Evolutionary conservation across 2,329 filamentous ascomycete genomes (phyloP).

Genomic region (Monosporascus sp.): DNA sequence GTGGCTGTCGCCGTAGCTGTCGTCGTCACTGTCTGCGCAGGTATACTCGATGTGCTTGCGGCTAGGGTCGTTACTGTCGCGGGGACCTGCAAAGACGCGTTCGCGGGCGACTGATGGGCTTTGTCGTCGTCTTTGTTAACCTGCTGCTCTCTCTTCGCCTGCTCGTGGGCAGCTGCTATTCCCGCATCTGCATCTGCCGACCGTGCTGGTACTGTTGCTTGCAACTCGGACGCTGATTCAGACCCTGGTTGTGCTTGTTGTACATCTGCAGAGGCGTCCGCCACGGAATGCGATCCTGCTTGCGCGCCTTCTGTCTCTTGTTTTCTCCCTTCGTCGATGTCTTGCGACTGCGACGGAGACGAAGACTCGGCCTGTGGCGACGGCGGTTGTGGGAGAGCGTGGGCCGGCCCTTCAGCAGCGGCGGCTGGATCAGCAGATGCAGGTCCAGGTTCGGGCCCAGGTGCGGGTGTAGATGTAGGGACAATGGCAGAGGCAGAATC

Average conservation of each 20-base stretch:
- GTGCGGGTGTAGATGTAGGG: conserved; percentile 25
- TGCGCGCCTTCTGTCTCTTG: conserved; percentile 19
- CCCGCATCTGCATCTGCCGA: conserved; percentile 18
- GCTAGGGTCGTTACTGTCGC: neutral
- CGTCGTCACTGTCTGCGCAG: neutral
- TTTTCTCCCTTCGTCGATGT: conserved; percentile 18
- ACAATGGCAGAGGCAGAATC: conserved; percentile 15
- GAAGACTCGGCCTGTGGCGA: conserved; percentile 1
- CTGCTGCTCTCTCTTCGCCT: conserved; percentile 21
- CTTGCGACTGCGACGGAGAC: conserved; percentile 20
- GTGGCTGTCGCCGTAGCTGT: neutral
- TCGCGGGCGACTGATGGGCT: conserved; percentile 2
- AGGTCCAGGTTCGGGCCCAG: conserved; percentile 24
- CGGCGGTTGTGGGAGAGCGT: conserved; percentile 21
- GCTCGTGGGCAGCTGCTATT: conserved; percentile 17
- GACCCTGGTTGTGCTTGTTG: conserved; percentile 19
- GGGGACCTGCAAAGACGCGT: neutral
- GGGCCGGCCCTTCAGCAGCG: conserved; percentile 25
- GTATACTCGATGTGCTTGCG: neutral
- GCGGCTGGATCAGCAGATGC: conserved; percentile 22
- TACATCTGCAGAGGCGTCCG: conserved; percentile 7
- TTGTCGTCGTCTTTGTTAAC: conserved; percentile 5
- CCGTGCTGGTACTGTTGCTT: conserved; percentile 15
- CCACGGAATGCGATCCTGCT: conserved; percentile 17
- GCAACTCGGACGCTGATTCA: conserved; percentile 7